Percentiles rank a stretch among this genome's conserved stretches.
Evolutionary conservation across 371 early-diverging fungal species (phyloP).

Genomic region (Blakeslea trispora): DNA sequence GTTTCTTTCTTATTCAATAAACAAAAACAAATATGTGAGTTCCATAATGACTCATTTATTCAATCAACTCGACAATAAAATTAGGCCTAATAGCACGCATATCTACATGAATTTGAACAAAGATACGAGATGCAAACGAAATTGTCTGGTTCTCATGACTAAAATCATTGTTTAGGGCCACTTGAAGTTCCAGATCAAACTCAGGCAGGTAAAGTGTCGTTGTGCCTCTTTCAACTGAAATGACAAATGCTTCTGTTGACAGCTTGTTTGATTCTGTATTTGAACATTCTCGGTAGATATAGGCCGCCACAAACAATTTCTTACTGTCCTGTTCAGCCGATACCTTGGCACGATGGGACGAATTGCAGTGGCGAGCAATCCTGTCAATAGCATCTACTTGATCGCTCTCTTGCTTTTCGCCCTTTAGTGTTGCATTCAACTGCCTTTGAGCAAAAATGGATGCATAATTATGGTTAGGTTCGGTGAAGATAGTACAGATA

Average conservation of each 20-base stretch:
- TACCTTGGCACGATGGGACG: constrained; percentile 13
- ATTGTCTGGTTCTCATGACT: neutral
- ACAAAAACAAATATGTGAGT: too few species aligned
- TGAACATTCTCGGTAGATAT: constrained; percentile 34
- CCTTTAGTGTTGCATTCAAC: constrained; percentile 34
- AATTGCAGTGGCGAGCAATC: constrained; percentile 37
- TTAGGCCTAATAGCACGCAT: constrained; percentile 4
- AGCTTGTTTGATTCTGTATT: constrained; percentile 9
- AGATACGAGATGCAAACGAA: constrained; percentile 9
- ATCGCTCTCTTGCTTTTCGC: constrained; percentile 14
- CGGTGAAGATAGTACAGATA: constrained; percentile 82
- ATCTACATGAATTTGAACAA: constrained; percentile 8
- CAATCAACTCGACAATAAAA: neutral
- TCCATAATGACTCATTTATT: too few species aligned
- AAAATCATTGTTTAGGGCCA: constrained; percentile 5
- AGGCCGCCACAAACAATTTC: constrained; percentile 31
- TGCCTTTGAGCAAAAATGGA: constrained; percentile 89
- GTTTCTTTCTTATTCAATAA: too few species aligned
- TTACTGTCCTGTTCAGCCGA: constrained; percentile 30
- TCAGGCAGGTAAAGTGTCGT: constrained; percentile 19
- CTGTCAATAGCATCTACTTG: constrained; percentile 28
- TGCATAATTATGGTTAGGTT: constrained; percentile 93
- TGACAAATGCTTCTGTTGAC: constrained; percentile 7
- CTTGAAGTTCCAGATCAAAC: constrained; percentile 17
- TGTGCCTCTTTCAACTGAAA: constrained; percentile 11